These are phyloP conservation scores for Trichomonascaceae sp. DNA, from an alignment of 1,139 yeast species.

Conservation along the genomic window DNA sequence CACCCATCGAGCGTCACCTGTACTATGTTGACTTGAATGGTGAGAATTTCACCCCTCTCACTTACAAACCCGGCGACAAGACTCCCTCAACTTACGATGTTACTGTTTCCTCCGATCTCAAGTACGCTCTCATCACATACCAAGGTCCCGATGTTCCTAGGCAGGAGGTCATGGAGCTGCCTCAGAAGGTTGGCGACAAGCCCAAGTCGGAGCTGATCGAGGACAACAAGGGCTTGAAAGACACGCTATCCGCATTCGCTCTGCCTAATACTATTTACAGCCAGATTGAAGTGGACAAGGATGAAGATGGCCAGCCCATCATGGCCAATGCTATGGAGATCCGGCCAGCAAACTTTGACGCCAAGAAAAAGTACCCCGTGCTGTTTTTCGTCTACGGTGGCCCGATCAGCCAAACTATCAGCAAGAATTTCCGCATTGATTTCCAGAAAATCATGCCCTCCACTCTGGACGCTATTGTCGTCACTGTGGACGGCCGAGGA, in stretches of 20 bases:
- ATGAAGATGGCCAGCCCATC: constrained; percentile 28
- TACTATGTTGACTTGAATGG: constrained; percentile 36
- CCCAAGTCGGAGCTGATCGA: constrained; percentile 26
- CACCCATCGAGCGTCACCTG: constrained; percentile 45
- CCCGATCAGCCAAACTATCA: constrained; percentile 76
- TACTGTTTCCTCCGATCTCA: constrained; percentile 48
- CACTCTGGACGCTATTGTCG: constrained; percentile 55
- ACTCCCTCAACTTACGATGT: constrained; percentile 30
- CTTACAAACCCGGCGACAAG: constrained; percentile 28
- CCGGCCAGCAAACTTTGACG: constrained; percentile 54
- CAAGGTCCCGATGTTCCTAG: constrained; percentile 56
- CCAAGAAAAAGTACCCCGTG: constrained; percentile 48
- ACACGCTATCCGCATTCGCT: constrained; percentile 27
- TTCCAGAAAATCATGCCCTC: constrained; percentile 65
- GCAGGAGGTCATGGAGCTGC: constrained; percentile 41
- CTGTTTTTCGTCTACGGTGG: constrained; percentile 86
- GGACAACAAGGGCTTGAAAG: constrained; percentile 21
- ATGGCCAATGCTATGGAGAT: constrained; percentile 61
- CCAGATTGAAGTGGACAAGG: constrained; percentile 33
- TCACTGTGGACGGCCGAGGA: constrained; percentile 88
- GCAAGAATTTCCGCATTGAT: constrained; percentile 39
- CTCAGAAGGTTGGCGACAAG: constrained; percentile 19
- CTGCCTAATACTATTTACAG: constrained; percentile 46
- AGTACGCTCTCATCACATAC: constrained; percentile 40
- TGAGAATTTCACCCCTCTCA: constrained; percentile 34